Evolutionary conservation across 306 rosid genomes (phyloP), one percentile per base, ranked within the genome.

Genomic region (Arachis hypogaea): DNA sequence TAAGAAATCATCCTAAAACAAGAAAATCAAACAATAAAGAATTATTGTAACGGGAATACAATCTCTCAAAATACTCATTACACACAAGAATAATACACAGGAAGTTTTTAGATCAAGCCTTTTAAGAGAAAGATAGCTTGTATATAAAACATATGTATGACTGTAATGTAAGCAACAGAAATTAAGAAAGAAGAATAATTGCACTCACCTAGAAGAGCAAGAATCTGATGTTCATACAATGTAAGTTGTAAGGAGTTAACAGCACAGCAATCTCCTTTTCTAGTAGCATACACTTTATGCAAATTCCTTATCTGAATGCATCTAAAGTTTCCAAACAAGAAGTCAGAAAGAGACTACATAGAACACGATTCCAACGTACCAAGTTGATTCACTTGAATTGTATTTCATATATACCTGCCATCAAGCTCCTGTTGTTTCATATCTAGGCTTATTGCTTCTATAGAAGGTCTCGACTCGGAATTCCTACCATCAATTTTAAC

Each of bases 381-480:
- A 78, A 68, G 55, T 64, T 22, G 38, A 75, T 33, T 63, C 42
- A 82, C 74, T 74, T 43, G 67, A 64, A 65, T 50, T 64, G 47
- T 36, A 72, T 40, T 59, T 68, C 76, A 81, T 63, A 66, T 63
- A 63, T 77, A 93, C 98, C 97, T 91, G 80, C 89, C 82, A 81
- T 91, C 98, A 77, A 91, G 88, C 85, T 91, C 97, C 68, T 91
- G 97, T 81, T 89, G 98, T 80, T 85, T 91, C 98, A 93, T 91
- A 83, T 93, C 98, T 71, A 93, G 78, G 77, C 89, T 91, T 76
- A 86, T 84, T 14, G 90, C 81, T 84, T 93, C 97, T 57, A 89
- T 77, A 72, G 92, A 63, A 51, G 92, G 74, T 70, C 74, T 77
- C 33, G 82, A 72, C 63, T 68, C 62, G 7, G 78, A 82, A 72